Base-by-base conservation (phyloP, 2,329 filamentous ascomycete species). In the Taxawa tesnikishii region DNA sequence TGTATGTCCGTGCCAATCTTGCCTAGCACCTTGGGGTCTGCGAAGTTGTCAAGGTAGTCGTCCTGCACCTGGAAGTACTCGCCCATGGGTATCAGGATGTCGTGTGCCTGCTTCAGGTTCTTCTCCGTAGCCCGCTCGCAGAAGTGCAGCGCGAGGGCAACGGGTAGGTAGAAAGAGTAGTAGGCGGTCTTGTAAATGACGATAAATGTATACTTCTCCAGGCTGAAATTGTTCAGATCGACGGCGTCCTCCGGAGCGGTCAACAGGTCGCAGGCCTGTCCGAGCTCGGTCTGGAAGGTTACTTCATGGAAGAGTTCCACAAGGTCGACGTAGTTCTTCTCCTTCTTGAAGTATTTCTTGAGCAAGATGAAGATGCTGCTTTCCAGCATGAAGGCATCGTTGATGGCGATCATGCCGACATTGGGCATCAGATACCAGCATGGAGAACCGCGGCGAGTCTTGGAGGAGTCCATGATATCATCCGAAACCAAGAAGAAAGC, bases 1-100 rank as follows among this genome's bases (percentile, higher is more conserved):
- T 87, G 79, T 59, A 98, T 98, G 53, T 98, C 90, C 38, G 90
- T 98, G 44, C 90, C 90, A 44, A 96, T 94, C 75, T 98, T 98
- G 60, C 90, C 90, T 55, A 98, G 90, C 51, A 85, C 74, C 50
- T 84, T 75, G 24, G 90, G 85, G 47, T 88, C 78, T 48, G 88
- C 90, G 53, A 90, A 98, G 65, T 92, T 93, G 69, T 98, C 90
- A 32, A 98, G 82, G 65, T 90, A 98, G 67, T 98, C 90, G 59
- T 98, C 90, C 63, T 98, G 90, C 43, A 94, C 75, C 65, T 98
- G 90, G 73, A 98, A 98, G 70, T 98, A 98, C 66, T 96, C 87
- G 53, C 90, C 90, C 58, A 96, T 82, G 14, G 88, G 87, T 44
- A 98, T 93, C 38, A 98, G 75, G 53, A 98, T 94, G 44, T 87